Evolutionary conservation across 1,284 basidiomycete species (phyloP).

Genomic region (Heterobasidion irregulare): DNA sequence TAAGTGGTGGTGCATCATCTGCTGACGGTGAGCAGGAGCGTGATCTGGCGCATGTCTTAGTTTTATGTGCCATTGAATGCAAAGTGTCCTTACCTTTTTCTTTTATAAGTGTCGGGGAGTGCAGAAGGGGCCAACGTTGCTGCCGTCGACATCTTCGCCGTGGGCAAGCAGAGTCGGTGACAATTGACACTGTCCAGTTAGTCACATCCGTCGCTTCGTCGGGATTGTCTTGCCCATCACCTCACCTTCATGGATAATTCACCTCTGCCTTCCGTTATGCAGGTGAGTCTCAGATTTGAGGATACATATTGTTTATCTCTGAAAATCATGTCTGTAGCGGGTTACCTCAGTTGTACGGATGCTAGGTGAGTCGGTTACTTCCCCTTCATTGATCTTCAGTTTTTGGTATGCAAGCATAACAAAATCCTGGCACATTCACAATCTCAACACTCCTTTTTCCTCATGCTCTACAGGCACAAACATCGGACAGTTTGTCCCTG

Average conservation of each 20-base stretch:
- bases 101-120: slow-evolving; percentile 34
- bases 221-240: not conserved
- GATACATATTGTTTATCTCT: not conserved
- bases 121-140: slow-evolving; percentile 28
- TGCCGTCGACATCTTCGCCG: slow-evolving; percentile 35
- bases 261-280: slow-evolving; percentile 1
- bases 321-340: slow-evolving; percentile 31
- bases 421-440: slow-evolving; percentile 91
- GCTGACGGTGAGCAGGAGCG: slow-evolving; percentile 37
- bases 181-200: not conserved
- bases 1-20: slow-evolving; percentile 49
- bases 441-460: not conserved
- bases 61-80: slow-evolving; percentile 2
- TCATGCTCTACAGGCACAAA: slow-evolving; percentile 62
- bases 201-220: not conserved
- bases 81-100: slow-evolving; percentile 40
- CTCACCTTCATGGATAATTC: slow-evolving; percentile 6
- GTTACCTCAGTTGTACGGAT: slow-evolving; percentile 57
- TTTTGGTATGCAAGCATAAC: not conserved
- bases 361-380: slow-evolving; percentile 40
- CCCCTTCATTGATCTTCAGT: not conserved
- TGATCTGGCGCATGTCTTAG: slow-evolving; percentile 32
- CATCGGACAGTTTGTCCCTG: too few relatives aligned
- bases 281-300: slow-evolving; percentile 3
- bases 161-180: not conserved